Percentiles rank a stretch among this genome's conserved stretches.
These are phyloP conservation scores for Marsdenia floribunda DNA, from an alignment of 257 asterid species.

Conservation along the genomic window DNA sequence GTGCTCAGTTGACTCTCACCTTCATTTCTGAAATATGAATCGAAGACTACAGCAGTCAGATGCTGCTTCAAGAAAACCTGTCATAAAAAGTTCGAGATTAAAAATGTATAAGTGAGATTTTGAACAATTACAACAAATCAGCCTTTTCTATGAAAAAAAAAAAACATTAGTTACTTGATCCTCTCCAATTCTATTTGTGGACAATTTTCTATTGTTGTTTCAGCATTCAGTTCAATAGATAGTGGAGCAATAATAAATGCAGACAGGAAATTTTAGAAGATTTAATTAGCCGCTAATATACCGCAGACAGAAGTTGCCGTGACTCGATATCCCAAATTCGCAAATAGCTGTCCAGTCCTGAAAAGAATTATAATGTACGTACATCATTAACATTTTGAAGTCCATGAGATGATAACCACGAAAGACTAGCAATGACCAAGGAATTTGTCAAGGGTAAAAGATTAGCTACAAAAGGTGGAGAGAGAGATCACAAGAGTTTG, in stretches of 20 bases:
- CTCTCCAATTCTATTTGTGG: neutral
- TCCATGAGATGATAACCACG: neutral
- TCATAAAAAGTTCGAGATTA: conserved; percentile 14
- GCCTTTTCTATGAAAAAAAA: neutral
- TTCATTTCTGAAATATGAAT: conserved; percentile 56
- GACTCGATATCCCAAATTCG: conserved; percentile 88
- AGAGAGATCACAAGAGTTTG: neutral
- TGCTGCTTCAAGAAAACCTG: conserved; percentile 97
- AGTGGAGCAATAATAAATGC: neutral
- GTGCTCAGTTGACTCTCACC: conserved; percentile 28
- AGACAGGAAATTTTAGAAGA: neutral
- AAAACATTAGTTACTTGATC: neutral
- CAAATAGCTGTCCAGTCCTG: conserved; percentile 89
- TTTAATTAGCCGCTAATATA: conserved; percentile 28
- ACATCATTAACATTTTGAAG: neutral
- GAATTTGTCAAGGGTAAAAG: neutral
- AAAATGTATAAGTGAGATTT: neutral
- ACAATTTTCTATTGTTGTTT: neutral
- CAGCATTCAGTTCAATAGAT: neutral
- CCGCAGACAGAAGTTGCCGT: conserved; percentile 84
- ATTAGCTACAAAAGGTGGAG: neutral
- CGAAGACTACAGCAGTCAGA: conserved; percentile 56
- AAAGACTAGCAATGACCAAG: neutral
- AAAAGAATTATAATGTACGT: conserved; percentile 10
- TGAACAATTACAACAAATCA: neutral